These are phyloP conservation scores for Fusarium sp. DNA, from an alignment of 2,329 filamentous ascomycete species.

Conservation along the genomic window DNA sequence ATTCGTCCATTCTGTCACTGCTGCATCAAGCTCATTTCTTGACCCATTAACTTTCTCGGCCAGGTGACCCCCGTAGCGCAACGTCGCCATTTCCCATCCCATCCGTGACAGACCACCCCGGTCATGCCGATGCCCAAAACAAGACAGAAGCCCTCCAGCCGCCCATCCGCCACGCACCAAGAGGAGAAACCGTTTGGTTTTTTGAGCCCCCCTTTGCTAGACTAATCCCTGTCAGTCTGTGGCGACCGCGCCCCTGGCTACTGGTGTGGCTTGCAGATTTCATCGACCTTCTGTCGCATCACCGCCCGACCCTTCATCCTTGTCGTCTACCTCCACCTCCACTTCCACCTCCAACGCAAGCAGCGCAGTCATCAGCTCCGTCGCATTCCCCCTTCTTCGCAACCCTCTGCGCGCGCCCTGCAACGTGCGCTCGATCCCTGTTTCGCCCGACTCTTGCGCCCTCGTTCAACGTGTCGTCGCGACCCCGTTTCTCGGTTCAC, in stretches of 20 bases:
- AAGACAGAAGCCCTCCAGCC: background rate
- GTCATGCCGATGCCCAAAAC: conserved; percentile 9
- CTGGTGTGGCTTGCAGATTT: conserved; percentile 27
- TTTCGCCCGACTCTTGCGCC: conserved; percentile 44
- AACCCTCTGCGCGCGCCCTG: conserved; percentile 27
- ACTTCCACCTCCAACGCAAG: too few relatives aligned
- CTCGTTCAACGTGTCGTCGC: conserved; percentile 20
- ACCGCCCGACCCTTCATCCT: conserved; percentile 5
- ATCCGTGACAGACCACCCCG: conserved; percentile 11
- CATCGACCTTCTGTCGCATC: conserved; percentile 2
- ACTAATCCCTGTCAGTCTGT: conserved; percentile 24
- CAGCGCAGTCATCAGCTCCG: background rate
- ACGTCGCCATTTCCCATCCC: conserved; percentile 21
- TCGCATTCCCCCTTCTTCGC: background rate
- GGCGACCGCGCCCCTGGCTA: conserved; percentile 25
- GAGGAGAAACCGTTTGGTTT: conserved; percentile 19
- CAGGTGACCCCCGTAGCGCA: conserved; percentile 28
- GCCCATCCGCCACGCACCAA: conserved; percentile 2
- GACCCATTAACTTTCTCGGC: conserved; percentile 7
- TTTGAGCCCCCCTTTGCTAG: conserved; percentile 12
- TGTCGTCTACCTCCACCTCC: background rate
- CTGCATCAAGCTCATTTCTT: conserved; percentile 35
- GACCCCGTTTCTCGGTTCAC: conserved; percentile 32
- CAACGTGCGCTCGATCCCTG: conserved; percentile 38
- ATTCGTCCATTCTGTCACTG: background rate